Conservation (phyloP, 257 asterid species). For the Salvia splendens region DNA sequence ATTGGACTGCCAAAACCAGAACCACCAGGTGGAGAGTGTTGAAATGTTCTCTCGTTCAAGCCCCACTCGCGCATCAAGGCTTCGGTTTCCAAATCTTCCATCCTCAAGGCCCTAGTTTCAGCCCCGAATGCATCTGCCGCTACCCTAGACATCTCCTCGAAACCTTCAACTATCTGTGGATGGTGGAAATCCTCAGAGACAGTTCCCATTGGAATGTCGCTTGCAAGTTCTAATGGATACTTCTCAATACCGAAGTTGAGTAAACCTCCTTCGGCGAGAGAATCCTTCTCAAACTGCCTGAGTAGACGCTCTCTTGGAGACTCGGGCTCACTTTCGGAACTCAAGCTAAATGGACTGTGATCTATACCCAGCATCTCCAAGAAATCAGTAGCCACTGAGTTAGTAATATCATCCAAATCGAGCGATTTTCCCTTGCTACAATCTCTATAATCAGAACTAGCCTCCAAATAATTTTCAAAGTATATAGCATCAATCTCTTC, state of each 20-base stretch:
- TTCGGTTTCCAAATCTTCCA: conserved; percentile 91
- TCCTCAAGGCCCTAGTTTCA: conserved; percentile 54
- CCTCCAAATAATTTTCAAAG: conserved; percentile 40
- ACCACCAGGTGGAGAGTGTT: conserved; percentile 59
- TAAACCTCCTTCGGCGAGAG: conserved; percentile 68
- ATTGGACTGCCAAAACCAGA: conserved; percentile 71
- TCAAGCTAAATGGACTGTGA: conserved; percentile 67
- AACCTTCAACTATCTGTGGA: conserved; percentile 36
- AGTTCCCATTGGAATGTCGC: conserved; percentile 35
- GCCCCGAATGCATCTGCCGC: conserved; percentile 45
- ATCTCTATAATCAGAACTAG: conserved; percentile 37
- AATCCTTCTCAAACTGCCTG: conserved; percentile 85
- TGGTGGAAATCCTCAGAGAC: conserved; percentile 41
- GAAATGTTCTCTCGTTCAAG: conserved; percentile 69
- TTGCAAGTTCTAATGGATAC: conserved; percentile 36
- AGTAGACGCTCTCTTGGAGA: conserved; percentile 87
- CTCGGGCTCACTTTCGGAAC: conserved; percentile 90
- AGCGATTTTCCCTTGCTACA: conserved; percentile 51
- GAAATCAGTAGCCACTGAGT: conserved; percentile 75
- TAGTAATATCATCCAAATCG: conserved; percentile 60
- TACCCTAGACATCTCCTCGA: conserved; percentile 38
- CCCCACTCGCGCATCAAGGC: conserved; percentile 88
- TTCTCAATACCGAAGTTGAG: conserved; percentile 57
- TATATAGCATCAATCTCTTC: conserved; percentile 47
- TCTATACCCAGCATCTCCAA: conserved; percentile 80